Base-by-base conservation (phyloP, 108 stramenopile genomes). In the Nitzschia sp. region DNA sequence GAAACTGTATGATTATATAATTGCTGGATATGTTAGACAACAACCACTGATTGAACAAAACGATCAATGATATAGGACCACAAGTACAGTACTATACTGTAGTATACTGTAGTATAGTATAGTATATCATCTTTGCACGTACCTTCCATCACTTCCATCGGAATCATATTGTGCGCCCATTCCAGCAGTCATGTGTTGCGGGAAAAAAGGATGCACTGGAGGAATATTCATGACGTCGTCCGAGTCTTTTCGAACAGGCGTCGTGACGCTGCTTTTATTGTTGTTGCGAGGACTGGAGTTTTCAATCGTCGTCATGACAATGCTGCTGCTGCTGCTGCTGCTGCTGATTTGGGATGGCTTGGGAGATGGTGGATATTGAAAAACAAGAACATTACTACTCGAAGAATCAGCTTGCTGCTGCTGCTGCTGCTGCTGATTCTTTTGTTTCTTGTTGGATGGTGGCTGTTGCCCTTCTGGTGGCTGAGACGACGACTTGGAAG, bases 161-260 rank as follows among this genome's bases (percentile, higher is more conserved):
- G 65, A 66, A 59, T 73, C 73, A 44, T 73, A 73, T 9, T 36
- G 54, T 17, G 0, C 1, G 16, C 6, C 22, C 27, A 22, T 44
- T 38, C 21, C 21, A n/a, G 29, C 13, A 58, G n/a, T n/a, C n/a
- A n/a, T n/a, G n/a, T 55, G 32, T 34, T 72, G 71, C n/a, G 44
- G 28, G 46, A 73, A 73, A 60, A 73, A 73, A 22, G 63, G 63
- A 63, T 73, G 73, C 1, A 73, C 73, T n/a, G 73, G 73, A 23
- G 50, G 63, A 27, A 73, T 66, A 19, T 73, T 73, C 31, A 71
- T 26, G 16, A 61, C 63, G 3, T 72, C 71, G 34, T 72, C 71
- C 2, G 62, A 63, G 45, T 72, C 71, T 33, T 56, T 72, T 3
- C 71, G 71, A 17, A 50, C 27, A 5, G 16, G 22, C 11, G 52